Evolutionary conservation across 73 alveolate species (phyloP).

Genomic region (Durusdinium trenchii): DNA sequence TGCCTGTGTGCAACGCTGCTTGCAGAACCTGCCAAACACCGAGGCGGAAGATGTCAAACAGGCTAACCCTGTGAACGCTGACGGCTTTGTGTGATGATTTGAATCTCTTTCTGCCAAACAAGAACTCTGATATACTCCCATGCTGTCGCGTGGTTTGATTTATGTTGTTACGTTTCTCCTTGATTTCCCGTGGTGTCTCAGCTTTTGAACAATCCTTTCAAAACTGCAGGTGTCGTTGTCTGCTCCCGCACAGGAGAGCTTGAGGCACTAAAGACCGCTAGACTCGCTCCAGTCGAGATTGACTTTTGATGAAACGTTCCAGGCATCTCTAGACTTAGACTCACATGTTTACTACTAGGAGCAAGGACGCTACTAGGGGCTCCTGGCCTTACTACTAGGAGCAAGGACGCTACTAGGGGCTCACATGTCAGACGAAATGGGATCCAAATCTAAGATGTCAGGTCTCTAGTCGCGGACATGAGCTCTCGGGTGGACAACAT

Average conservation of each 20-base stretch:
- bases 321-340: too few relatives aligned
- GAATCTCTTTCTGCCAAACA: not conserved
- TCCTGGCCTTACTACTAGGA: too few relatives aligned
- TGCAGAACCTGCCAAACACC: not conserved
- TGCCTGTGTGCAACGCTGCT: not conserved
- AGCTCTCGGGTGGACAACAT: constrained; percentile 79
- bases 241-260: constrained; percentile 63
- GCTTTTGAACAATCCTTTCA: not conserved
- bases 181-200: not conserved
- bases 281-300: too few relatives aligned
- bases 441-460: not conserved
- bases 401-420: too few relatives aligned
- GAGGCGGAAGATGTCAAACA: constrained; percentile 89
- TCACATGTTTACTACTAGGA: too few relatives aligned
- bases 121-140: not conserved
- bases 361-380: too few relatives aligned
- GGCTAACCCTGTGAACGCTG: not conserved
- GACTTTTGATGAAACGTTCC: too few relatives aligned
- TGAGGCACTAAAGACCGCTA: constrained; percentile 43
- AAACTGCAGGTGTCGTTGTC: constrained; percentile 65
- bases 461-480: constrained; percentile 92
- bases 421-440: not conserved
- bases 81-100: not conserved
- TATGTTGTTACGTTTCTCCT: not conserved
- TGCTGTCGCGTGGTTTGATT: not conserved